Conservation (phyloP, 2,329 filamentous ascomycete species). For the Diplocarpon mali region DNA sequence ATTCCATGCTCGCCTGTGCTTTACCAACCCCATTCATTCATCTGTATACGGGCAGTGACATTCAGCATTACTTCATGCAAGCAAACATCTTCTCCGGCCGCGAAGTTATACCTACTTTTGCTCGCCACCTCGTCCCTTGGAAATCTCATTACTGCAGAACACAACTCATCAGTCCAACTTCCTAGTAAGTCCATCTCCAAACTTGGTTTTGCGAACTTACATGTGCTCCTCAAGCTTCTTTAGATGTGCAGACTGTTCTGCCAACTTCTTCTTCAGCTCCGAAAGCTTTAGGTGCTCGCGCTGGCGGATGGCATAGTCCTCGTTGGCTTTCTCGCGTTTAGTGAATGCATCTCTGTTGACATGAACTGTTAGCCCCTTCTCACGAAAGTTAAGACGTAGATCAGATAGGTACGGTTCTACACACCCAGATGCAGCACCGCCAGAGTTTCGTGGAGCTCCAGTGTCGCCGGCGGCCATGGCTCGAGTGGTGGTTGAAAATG, state of each 20-base stretch:
- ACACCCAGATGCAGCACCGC: conserved; percentile 16
- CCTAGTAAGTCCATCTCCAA: background rate
- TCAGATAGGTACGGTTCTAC: background rate
- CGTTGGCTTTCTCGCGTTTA: conserved; percentile 77
- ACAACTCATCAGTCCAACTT: conserved; percentile 9
- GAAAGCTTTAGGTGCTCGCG: conserved; percentile 86
- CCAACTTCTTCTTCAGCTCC: conserved; percentile 61
- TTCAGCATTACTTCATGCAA: conserved; percentile 16
- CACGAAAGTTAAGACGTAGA: background rate
- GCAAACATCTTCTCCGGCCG: conserved; percentile 2
- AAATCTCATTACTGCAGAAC: conserved; percentile 58
- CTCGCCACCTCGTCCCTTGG: conserved; percentile 46
- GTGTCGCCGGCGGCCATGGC: conserved; percentile 56
- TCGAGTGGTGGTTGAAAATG: conserved; percentile 29
- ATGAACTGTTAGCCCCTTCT: conserved; percentile 11
- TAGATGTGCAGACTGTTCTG: conserved; percentile 71
- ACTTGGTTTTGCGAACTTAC: conserved; percentile 38
- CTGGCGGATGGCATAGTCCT: conserved; percentile 74
- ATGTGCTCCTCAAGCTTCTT: conserved; percentile 80
- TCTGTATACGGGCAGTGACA: conserved; percentile 10
- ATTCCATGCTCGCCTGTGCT: background rate
- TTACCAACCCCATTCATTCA: background rate
- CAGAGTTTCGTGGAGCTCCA: conserved; percentile 19
- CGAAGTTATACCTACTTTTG: conserved; percentile 26
- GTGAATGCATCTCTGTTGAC: conserved; percentile 72